Evolutionary conservation across 2,329 filamentous ascomycete genomes (phyloP).

Genomic region (Davidsoniella australis): DNA sequence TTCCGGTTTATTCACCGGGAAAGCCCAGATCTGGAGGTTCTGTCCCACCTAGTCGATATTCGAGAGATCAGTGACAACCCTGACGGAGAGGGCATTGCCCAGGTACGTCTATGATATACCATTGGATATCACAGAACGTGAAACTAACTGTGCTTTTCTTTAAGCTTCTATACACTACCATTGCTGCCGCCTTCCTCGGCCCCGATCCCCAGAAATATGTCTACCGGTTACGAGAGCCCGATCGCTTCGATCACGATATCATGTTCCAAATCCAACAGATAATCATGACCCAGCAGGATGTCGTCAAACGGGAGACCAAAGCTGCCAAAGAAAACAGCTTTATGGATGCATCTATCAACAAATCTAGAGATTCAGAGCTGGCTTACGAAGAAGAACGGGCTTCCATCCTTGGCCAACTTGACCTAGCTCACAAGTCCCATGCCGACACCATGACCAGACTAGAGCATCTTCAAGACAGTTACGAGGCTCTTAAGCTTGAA

Average conservation of each 20-base stretch:
- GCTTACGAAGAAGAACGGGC: conserved; percentile 39
- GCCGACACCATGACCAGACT: conserved; percentile 42
- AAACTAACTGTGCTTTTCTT: conserved; percentile 1
- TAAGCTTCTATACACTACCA: conserved; percentile 43
- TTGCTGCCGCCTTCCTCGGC: conserved; percentile 43
- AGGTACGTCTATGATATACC: conserved; percentile 22
- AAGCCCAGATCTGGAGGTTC: conserved; percentile 32
- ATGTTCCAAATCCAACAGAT: conserved; percentile 30
- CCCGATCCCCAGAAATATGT: conserved; percentile 39
- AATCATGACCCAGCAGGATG: conserved; percentile 25
- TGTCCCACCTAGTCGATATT: conserved; percentile 37
- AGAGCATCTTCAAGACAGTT: conserved; percentile 40
- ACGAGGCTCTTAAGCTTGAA: conserved; percentile 49
- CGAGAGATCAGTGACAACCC: conserved; percentile 40
- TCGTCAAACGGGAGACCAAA: conserved; percentile 16
- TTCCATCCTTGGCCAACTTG: conserved; percentile 32
- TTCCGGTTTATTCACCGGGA: conserved; percentile 37
- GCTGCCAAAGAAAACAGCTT: conserved; percentile 7
- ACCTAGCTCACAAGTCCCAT: conserved; percentile 36
- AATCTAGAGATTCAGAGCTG: conserved; percentile 35
- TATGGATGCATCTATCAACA: conserved; percentile 22
- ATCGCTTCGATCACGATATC: conserved; percentile 23
- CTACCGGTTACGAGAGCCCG: conserved; percentile 22
- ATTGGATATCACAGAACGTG: not conserved
- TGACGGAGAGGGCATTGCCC: conserved; percentile 34